phyloP scores from a whole-genome alignment of 1,284 basidiomycete genomes.

The Ganoderma multipileum region DNA sequence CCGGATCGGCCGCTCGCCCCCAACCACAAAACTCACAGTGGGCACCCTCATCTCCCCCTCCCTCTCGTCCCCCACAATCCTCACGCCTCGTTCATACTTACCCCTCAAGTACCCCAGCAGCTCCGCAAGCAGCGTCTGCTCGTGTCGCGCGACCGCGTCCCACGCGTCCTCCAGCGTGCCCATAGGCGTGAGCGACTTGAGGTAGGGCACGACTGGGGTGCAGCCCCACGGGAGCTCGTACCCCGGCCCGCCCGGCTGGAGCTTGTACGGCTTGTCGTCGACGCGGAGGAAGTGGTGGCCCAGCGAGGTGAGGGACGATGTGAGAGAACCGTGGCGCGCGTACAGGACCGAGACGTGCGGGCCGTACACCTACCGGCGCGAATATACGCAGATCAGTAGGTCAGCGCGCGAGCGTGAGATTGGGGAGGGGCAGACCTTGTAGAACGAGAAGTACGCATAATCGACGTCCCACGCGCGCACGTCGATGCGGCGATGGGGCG shows the following conservation, averaged over 20 bases:
- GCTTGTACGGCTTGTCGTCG: conserved; percentile 58
- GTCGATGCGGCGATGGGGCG: conserved; percentile 74
- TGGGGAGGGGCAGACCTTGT: conserved; percentile 62
- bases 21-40: conserved; percentile 76
- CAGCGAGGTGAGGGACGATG: conserved; percentile 58
- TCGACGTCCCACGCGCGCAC: conserved; percentile 81
- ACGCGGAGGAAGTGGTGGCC: conserved; percentile 77
- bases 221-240: conserved; percentile 74
- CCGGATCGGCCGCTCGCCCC: conserved; percentile 55
- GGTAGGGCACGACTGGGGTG: conserved; percentile 69
- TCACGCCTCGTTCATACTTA: conserved; percentile 60
- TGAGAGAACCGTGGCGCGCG: conserved; percentile 53
- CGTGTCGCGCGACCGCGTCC: conserved; percentile 52
- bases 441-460: conserved; percentile 74
- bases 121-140: conserved; percentile 49
- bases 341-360: conserved; percentile 77
- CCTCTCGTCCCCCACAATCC: conserved; percentile 68
- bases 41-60: conserved; percentile 59
- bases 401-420: neutral
- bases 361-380: conserved; percentile 65
- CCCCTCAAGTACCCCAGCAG: conserved; percentile 51
- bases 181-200: conserved; percentile 61
- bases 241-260: conserved; percentile 75
- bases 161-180: conserved; percentile 56
- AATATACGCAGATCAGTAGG: neutral